Base-by-base conservation (phyloP, 129 eudicot genomes). In the Flaveria trinervia region DNA sequence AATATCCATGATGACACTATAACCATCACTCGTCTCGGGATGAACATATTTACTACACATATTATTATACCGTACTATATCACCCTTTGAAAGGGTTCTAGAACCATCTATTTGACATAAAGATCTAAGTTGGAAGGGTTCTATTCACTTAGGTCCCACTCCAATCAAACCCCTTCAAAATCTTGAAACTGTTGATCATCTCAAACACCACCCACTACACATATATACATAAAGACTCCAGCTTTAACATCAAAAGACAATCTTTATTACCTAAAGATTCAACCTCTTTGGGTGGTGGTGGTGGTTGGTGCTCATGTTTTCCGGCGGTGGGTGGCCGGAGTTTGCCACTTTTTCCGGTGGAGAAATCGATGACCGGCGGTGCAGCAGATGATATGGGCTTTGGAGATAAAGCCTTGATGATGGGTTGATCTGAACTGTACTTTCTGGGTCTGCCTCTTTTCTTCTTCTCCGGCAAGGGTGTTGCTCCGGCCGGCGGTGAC, bases 401-500 rank as follows among this genome's bases (percentile, higher is more conserved):
- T 46, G 97, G 94, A 23, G 99, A 89, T 56, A 91, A 83, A 52
- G 97, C 86, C 17, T 70, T 71, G 65, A 72, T 80, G 23, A 88
- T 89, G 0, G 95, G 52, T 41, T 96, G 97, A 54, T 93, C 92
- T 28, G 74, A 62, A 17, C 87, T 96, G 65, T 90, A 90, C 83
- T 93, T 93, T 80, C 96, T 88, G 10, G 98, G 98, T 68, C 98
- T 84, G 30, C 98, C 98, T 69, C 97, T 81, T 78, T 89, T 93
- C 86, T 90, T 93, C 64, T 93, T 93, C 66, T 80, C 84, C 9
- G 84, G 45, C 15, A 69, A 57, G 28, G 84, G 69, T 45, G 84
- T 74, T 18, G 49, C 45, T 14, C 78, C 75, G 65, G 81, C 77
- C 85, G 80, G 85, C 44, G 82, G 57, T 72, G 76, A 81, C 6